phyloP scores from a whole-genome alignment of 2,329 filamentous ascomycete species.

The Ceratocystis destructans region DNA sequence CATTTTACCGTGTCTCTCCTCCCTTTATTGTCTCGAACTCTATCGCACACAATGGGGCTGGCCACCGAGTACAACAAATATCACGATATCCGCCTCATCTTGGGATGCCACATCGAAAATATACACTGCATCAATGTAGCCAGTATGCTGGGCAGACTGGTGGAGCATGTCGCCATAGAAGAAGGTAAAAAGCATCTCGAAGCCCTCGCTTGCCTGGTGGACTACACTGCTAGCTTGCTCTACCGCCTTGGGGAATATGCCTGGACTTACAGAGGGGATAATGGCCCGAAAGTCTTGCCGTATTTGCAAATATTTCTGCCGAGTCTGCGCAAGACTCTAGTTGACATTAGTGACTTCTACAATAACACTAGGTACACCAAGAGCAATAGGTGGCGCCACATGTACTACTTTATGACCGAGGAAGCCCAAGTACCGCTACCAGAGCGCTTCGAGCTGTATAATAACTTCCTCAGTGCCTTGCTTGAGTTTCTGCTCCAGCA shows the following conservation, averaged over 20 bases:
- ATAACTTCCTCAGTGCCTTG: background rate
- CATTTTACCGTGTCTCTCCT: background rate
- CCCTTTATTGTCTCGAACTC: background rate
- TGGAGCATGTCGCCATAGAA: background rate
- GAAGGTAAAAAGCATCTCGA: background rate
- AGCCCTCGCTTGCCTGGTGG: background rate
- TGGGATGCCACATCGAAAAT: background rate
- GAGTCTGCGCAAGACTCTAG: slow-evolving; percentile 38
- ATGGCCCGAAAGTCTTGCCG: background rate
- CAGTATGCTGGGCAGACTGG: background rate
- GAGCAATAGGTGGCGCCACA: slow-evolving; percentile 42
- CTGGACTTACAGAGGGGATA: background rate
- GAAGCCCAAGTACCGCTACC: slow-evolving; percentile 21
- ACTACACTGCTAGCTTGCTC: background rate
- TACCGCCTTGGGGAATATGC: background rate
- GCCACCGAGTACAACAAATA: background rate
- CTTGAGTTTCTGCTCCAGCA: background rate
- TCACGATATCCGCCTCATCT: background rate
- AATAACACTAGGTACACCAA: slow-evolving; percentile 36
- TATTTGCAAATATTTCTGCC: slow-evolving; percentile 45
- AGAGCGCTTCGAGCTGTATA: background rate
- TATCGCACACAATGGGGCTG: background rate
- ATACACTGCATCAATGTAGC: background rate
- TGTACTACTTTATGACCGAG: slow-evolving; percentile 45
- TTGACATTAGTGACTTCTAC: slow-evolving; percentile 39